Evolutionary conservation across 257 asterid genomes (phyloP).

Genomic region (Paulownia fortunei): DNA sequence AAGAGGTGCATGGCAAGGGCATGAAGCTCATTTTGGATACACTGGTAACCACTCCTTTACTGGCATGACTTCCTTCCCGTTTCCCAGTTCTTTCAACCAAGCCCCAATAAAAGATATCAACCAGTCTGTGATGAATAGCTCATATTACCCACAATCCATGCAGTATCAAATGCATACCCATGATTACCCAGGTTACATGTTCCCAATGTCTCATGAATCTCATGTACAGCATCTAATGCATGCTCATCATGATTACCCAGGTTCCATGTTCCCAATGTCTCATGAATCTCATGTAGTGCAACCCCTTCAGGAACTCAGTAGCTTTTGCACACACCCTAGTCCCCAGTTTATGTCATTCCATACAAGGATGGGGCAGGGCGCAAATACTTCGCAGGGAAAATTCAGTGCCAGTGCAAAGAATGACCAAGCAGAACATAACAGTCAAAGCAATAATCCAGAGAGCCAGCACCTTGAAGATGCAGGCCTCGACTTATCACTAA

Average conservation of each 20-base stretch:
- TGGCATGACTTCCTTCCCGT: slow-evolving; percentile 18
- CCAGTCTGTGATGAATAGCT: slow-evolving; percentile 4
- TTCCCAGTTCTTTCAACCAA: slow-evolving; percentile 28
- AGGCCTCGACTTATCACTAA: slow-evolving; percentile 32
- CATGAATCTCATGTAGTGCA: slow-evolving; percentile 14
- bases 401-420: neutral
- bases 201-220: slow-evolving; percentile 13
- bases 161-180: slow-evolving; percentile 25
- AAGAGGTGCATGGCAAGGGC: slow-evolving; percentile 7
- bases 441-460: slow-evolving; percentile 1
- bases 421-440: slow-evolving; percentile 1
- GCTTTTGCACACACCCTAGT: neutral
- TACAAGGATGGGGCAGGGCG: slow-evolving; percentile 9
- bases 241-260: slow-evolving; percentile 14
- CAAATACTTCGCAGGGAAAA: slow-evolving; percentile 18
- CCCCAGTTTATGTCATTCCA: neutral
- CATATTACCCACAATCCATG: slow-evolving; percentile 16
- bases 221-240: slow-evolving; percentile 19
- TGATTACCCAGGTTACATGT: slow-evolving; percentile 2
- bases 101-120: neutral
- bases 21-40: neutral
- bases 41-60: neutral
- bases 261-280: slow-evolving; percentile 7
- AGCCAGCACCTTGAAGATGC: slow-evolving; percentile 24
- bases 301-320: neutral